Base-by-base conservation (phyloP, 106 monocot species). In the Allium cepa region DNA sequence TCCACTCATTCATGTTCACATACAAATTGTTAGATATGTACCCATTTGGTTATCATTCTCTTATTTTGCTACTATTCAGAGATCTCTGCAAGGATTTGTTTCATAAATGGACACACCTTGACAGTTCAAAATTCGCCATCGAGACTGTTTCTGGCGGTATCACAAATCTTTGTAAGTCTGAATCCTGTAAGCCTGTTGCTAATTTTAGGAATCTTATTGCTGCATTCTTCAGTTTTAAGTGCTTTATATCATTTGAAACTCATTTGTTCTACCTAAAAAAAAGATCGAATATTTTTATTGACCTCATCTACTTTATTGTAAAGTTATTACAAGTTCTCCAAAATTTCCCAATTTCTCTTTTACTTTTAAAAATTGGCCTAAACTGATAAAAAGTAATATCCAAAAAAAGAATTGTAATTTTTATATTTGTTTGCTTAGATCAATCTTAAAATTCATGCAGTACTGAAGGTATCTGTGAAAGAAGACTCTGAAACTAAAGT, bases 91-190 rank as follows among this genome's bases (percentile, higher is more conserved):
- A 74, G 79, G 79, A 78, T 74, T 69, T 90, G 59, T 84, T 90
- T 59, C 61, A 47, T 36, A 76, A 87, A 62, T 94, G 86, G 89
- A 75, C 84, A 17, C 52, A 57, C 49, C 72, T 94, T 12, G 80
- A 90, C 48, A 73, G 53, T 64, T 84, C 90, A 45, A 53, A 76
- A 58, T 87, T 94, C 84, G 75, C 76, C 2, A 75, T 90, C 10
- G 78, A 90, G 68, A 87, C 62, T 11, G 82, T 94, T 71, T 86
- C 94, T 56, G 94, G 94, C 64, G 94, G 94, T 66, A 90, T 94
- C 66, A 94, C 87, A 13, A 94, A 94, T 82, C 87, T 84, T 12
- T 80, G 94, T 94, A 71, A 79, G 94, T 66, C 51, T 50, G 1
- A 66, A 51, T 51, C 12, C 66, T n/a, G 8, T 50, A 11, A 9